Conservation (phyloP, 805 yeast species). For the Kuraishia ogatae region DNA sequence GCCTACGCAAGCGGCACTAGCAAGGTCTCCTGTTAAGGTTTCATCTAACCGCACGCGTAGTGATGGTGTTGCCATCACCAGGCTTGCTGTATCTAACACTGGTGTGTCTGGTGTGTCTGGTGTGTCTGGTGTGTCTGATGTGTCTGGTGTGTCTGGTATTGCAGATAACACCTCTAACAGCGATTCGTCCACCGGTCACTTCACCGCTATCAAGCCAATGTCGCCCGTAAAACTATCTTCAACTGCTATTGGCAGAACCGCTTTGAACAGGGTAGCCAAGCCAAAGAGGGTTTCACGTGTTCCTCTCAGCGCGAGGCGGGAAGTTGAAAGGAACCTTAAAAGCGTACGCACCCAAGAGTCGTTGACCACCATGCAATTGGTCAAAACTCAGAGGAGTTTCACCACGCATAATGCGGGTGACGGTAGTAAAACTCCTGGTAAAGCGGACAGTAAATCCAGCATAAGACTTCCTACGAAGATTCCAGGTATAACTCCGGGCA, state of each 20-base stretch:
- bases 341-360: background rate
- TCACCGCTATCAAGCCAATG: background rate
- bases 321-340: background rate
- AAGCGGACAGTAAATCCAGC: background rate
- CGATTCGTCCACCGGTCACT: background rate
- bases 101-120: no score
- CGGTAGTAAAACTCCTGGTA: background rate
- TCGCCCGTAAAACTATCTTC: background rate
- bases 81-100: no score
- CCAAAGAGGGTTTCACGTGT: background rate
- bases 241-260: background rate
- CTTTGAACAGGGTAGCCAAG: background rate
- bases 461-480: no score
- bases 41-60: background rate
- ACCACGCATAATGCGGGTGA: background rate
- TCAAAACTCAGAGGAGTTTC: background rate
- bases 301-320: background rate
- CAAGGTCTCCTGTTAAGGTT: background rate
- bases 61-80: no score
- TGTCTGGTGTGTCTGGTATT: no score
- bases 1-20: constrained; percentile 2
- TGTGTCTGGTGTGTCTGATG: no score
- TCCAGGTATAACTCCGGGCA: background rate
- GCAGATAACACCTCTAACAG: constrained; percentile 12
- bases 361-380: background rate